Evolutionary conservation across 2,329 filamentous ascomycete genomes (phyloP).

Genomic region (Ophiostoma tasmaniense): DNA sequence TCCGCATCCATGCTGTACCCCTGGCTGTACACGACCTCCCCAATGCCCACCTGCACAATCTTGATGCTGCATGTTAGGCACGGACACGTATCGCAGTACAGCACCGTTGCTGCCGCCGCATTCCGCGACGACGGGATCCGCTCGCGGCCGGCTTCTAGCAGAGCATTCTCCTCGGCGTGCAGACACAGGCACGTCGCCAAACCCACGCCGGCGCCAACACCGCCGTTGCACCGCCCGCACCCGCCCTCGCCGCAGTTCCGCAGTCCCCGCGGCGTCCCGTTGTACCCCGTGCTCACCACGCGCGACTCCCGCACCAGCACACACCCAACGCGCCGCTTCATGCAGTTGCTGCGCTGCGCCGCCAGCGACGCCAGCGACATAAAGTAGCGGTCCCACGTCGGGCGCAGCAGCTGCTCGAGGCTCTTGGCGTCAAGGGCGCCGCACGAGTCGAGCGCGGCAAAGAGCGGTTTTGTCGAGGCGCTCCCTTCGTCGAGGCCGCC

Average conservation of each 20-base stretch:
- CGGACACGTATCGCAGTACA: constrained; percentile 95
- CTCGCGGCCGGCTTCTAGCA: constrained; percentile 88
- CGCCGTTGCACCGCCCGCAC: constrained; percentile 78
- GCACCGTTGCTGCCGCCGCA: constrained; percentile 61
- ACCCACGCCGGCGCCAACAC: constrained; percentile 57
- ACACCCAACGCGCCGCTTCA: constrained; percentile 94
- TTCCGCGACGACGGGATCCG: constrained; percentile 44
- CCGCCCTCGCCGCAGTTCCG: constrained; percentile 89
- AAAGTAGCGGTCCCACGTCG: constrained; percentile 95
- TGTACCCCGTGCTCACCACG: constrained; percentile 93
- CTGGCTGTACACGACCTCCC: constrained; percentile 89
- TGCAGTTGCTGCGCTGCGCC: constrained; percentile 87
- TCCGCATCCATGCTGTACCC: constrained; percentile 90
- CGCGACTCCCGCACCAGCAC: constrained; percentile 79
- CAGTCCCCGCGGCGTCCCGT: constrained; percentile 86
- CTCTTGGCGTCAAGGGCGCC: constrained; percentile 61
- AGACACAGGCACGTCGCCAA: constrained; percentile 87
- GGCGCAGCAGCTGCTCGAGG: constrained; percentile 58
- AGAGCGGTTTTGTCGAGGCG: constrained; percentile 61
- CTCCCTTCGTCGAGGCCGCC: constrained; percentile 32
- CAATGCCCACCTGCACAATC: constrained; percentile 92
- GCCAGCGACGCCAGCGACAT: constrained; percentile 94
- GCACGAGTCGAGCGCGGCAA: constrained; percentile 62
- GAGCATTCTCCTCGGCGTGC: constrained; percentile 96
- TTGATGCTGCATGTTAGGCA: constrained; percentile 98